Conservation (phyloP, 2,329 filamentous ascomycete species). For the Aspergillus glaucus region DNA sequence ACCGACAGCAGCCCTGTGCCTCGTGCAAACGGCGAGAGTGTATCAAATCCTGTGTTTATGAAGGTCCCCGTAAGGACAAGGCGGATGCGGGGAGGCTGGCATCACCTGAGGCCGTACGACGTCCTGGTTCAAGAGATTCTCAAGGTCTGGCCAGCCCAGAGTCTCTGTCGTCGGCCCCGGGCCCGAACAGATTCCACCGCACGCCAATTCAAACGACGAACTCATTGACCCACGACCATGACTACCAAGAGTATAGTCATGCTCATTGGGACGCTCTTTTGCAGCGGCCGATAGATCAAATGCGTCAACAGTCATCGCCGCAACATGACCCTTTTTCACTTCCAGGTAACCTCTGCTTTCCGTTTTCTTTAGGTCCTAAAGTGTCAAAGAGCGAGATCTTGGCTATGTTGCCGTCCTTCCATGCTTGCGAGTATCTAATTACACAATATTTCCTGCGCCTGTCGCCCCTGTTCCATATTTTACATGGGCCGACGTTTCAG, state of each 20-base stretch:
- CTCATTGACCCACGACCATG: not conserved
- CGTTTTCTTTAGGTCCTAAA: slow-evolving; percentile 9
- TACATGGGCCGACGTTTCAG: slow-evolving; percentile 25
- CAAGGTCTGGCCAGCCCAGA: not conserved
- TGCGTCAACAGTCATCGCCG: not conserved
- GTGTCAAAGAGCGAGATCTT: slow-evolving; percentile 7
- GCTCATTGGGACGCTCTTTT: slow-evolving; percentile 4
- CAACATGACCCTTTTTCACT: not conserved
- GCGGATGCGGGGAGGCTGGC: not conserved
- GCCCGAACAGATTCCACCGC: not conserved
- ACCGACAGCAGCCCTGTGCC: slow-evolving; percentile 4
- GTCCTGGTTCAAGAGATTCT: not conserved
- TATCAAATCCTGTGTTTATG: not conserved
- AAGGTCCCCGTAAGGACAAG: not conserved
- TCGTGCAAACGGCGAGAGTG: slow-evolving; percentile 3
- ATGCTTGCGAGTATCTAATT: slow-evolving; percentile 13
- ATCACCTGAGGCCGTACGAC: not conserved
- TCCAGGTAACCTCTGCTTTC: slow-evolving; percentile 5
- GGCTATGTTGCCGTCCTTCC: slow-evolving; percentile 5
- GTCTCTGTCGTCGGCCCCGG: not conserved
- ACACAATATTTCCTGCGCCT: slow-evolving; percentile 10
- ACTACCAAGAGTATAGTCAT: slow-evolving; percentile 42
- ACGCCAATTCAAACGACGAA: not conserved
- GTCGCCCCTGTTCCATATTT: slow-evolving; percentile 19
- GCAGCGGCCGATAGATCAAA: slow-evolving; percentile 1